These are phyloP conservation scores for Metschnikowia colocasiae DNA, from an alignment of 805 yeast genomes.

Conservation along the genomic window DNA sequence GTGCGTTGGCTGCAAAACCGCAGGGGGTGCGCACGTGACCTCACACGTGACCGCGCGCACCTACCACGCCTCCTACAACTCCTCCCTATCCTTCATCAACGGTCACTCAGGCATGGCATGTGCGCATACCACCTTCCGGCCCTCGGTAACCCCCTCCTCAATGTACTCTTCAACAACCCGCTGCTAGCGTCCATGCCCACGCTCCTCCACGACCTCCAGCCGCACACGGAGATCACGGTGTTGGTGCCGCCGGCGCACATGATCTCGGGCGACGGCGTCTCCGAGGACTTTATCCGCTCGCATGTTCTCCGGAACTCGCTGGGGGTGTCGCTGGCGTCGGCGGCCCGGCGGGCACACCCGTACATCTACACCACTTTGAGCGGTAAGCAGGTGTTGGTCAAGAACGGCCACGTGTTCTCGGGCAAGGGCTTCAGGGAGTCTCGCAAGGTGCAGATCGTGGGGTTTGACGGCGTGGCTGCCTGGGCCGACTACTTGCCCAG, in stretches of 20 bases:
- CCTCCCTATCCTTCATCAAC: background rate
- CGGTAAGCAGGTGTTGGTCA: constrained; percentile 52
- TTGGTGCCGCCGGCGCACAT: constrained; percentile 57
- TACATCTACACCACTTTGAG: constrained; percentile 51
- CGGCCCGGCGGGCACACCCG: constrained; percentile 33
- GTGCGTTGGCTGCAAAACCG: too few species aligned
- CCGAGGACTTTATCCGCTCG: constrained; percentile 57
- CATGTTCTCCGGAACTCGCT: constrained; percentile 48
- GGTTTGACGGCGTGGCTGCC: constrained; percentile 47
- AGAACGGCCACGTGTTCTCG: constrained; percentile 52
- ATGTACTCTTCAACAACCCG: constrained; percentile 65
- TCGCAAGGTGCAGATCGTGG: constrained; percentile 40
- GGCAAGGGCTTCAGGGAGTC: constrained; percentile 55
- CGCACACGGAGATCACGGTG: constrained; percentile 52
- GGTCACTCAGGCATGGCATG: background rate
- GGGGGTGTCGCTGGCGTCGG: constrained; percentile 20
- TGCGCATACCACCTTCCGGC: constrained; percentile 42
- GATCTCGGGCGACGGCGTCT: constrained; percentile 49
- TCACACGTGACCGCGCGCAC: background rate
- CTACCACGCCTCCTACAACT: background rate
- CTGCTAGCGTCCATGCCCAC: constrained; percentile 35
- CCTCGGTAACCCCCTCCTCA: constrained; percentile 59
- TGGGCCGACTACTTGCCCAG: constrained; percentile 56
- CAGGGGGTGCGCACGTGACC: background rate
- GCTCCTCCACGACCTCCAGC: constrained; percentile 42